Evolutionary conservation across 2,329 filamentous ascomycete species (phyloP).

Genomic region (Beauveria australis): DNA sequence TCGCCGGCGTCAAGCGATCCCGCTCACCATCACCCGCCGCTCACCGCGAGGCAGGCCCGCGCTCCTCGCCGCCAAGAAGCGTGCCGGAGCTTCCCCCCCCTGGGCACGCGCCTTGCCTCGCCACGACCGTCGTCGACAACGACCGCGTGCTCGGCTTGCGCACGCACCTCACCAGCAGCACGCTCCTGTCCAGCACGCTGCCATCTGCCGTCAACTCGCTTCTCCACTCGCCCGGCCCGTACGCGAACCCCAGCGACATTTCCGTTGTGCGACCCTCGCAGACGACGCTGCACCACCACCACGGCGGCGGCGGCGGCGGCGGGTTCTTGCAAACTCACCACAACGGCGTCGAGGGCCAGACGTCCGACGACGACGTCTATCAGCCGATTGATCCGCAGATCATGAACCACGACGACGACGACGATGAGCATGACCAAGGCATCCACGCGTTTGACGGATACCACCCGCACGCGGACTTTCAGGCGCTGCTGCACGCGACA

Average conservation of each 20-base stretch:
- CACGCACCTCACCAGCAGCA: conserved; percentile 7
- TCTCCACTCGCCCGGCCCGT: conserved; percentile 26
- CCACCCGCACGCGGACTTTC: conserved; percentile 41
- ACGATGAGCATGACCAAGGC: conserved; percentile 21
- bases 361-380: conserved; percentile 27
- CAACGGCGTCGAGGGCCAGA: conserved; percentile 24
- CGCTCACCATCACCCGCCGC: not conserved
- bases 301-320: conserved; percentile 15
- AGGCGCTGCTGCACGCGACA: conserved; percentile 43
- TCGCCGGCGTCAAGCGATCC: conserved; percentile 10
- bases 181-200: conserved; percentile 2
- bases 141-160: conserved; percentile 15
- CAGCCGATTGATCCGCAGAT: conserved; percentile 55
- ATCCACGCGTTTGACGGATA: conserved; percentile 29
- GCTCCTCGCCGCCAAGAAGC: not conserved
- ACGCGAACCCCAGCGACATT: conserved; percentile 41
- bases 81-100: not conserved
- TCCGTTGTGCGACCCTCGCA: conserved; percentile 33
- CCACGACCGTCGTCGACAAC: conserved; percentile 5
- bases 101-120: not conserved
- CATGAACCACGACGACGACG: conserved; percentile 35
- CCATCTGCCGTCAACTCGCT: not conserved
- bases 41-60: not conserved
- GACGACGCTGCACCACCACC: conserved; percentile 22
- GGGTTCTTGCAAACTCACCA: conserved; percentile 18